Conservation (phyloP, 768 basidiomycete genomes). For the Mycena crocata region DNA sequence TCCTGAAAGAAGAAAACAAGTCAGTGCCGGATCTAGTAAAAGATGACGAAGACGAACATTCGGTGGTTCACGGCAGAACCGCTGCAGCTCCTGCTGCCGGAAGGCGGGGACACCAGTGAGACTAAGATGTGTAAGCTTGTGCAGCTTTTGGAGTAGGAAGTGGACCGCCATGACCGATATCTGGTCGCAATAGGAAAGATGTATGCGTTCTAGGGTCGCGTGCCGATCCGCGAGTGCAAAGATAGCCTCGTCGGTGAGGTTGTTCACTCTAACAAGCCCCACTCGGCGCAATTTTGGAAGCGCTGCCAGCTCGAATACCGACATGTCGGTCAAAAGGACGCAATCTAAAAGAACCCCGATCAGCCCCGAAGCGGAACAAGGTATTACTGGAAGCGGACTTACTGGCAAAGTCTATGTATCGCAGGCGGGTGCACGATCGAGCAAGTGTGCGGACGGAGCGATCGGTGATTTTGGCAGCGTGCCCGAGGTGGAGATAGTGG, state of each 20-base stretch:
- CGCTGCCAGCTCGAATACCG: slow-evolving; percentile 89
- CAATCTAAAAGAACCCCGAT: slow-evolving; percentile 70
- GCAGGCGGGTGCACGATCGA: slow-evolving; percentile 85
- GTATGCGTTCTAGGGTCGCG: slow-evolving; percentile 92
- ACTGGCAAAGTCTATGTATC: slow-evolving; percentile 98
- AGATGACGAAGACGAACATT: slow-evolving; percentile 62
- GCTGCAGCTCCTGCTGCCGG: slow-evolving; percentile 84
- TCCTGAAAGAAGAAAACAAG: slow-evolving; percentile 62
- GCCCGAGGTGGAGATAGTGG: slow-evolving; percentile 95
- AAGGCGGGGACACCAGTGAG: slow-evolving; percentile 97
- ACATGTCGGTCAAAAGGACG: slow-evolving; percentile 88
- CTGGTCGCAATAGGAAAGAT: slow-evolving; percentile 97
- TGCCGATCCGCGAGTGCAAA: slow-evolving; percentile 89
- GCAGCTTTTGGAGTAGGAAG: slow-evolving; percentile 88
- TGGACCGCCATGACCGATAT: slow-evolving; percentile 93
- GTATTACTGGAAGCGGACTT: slow-evolving; percentile 45
- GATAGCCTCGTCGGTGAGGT: slow-evolving; percentile 94
- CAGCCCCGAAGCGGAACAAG: slow-evolving; percentile 28
- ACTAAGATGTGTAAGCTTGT: slow-evolving; percentile 93
- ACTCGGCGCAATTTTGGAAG: slow-evolving; percentile 93
- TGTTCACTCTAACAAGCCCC: slow-evolving; percentile 92
- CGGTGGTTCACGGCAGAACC: slow-evolving; percentile 91
- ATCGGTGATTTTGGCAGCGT: slow-evolving; percentile 91
- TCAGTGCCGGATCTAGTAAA: slow-evolving; percentile 8
- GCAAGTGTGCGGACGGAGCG: slow-evolving; percentile 86